Evolutionary conservation across 768 basidiomycete species (phyloP), one percentile per base, ranked within the genome.

Genomic region (Flagelloscypha sp.): DNA sequence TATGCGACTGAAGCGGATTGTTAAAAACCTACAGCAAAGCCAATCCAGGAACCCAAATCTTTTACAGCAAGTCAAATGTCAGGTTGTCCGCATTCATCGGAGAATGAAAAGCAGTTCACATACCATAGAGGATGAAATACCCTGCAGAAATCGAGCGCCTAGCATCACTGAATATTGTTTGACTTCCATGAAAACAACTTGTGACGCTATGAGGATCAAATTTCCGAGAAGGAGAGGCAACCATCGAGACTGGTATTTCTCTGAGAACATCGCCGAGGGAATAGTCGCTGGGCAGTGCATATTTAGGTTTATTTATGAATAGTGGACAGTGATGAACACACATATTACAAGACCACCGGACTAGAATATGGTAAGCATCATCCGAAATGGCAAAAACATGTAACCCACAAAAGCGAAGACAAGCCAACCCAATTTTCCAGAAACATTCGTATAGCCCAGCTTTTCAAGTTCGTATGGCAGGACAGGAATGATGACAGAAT

Each of bases 111-210:
- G n/a, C n/a, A n/a, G n/a, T n/a, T n/a, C n/a, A n/a, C n/a, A n/a
- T n/a, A 80, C 62, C 52, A 76, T 62, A 5, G 76, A 70, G 0
- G 76, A 76, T 11, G 71, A 70, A 7, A 75, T 52, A 4, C 78
- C 77, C 50, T 79, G 78, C 18, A 78, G 31, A n/a, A 68, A 48
- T 21, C 79, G 69, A 6, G 77, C 75, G 24, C 77, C 21, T 10
- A 63, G 68, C 75, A 81, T 76, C 9, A 76, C 52, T 36, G 66
- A 45, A 43, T 70, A 79, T 24, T 58, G 66, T 3, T 67, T 70
- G 0, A 76, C 74, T 44, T 76, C 72, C 76, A 79, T 78, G 8
- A 81, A 57, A 57, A 79, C 61, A 12, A 77, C 50, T 52, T 76
- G 74, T 2, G 74, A 72, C 5, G 60, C 72, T 4, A 73, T 52